phyloP scores from a whole-genome alignment of 2,329 filamentous ascomycete genomes.

The Magnaporthiopsis rhizophila region DNA sequence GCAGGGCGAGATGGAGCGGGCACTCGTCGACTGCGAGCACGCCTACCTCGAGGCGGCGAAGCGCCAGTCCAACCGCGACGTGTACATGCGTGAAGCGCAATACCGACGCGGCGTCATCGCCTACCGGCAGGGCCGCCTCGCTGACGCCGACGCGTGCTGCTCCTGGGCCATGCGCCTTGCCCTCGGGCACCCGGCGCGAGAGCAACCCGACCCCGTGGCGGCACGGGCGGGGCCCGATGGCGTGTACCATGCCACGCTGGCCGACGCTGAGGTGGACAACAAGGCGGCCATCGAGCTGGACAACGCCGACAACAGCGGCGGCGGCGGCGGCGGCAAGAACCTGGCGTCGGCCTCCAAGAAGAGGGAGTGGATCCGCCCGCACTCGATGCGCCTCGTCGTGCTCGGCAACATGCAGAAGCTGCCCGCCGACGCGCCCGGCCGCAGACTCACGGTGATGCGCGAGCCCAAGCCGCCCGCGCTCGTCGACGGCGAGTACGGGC shows the following conservation, averaged over 20 bases:
- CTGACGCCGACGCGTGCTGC: slow-evolving; percentile 67
- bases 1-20: slow-evolving; percentile 49
- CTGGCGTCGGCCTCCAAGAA: slow-evolving; percentile 5
- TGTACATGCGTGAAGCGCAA: slow-evolving; percentile 73
- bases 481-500: slow-evolving; percentile 9
- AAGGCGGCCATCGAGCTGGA: slow-evolving; percentile 6
- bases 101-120: slow-evolving; percentile 70
- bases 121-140: slow-evolving; percentile 61
- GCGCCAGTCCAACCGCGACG: slow-evolving; percentile 49
- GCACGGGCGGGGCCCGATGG: slow-evolving; percentile 35
- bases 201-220: slow-evolving; percentile 27
- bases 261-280: slow-evolving; percentile 20
- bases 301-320: slow-evolving; percentile 9
- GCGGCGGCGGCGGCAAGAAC: slow-evolving; percentile 5
- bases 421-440: slow-evolving; percentile 33
- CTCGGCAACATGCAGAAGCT: slow-evolving; percentile 36
- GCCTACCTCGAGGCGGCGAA: slow-evolving; percentile 54
- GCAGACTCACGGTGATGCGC: slow-evolving; percentile 34
- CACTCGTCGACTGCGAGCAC: slow-evolving; percentile 62
- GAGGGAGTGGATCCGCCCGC: slow-evolving; percentile 14
- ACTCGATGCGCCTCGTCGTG: slow-evolving; percentile 5
- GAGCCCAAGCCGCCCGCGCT: slow-evolving; percentile 22
- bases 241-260: slow-evolving; percentile 34
- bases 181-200: slow-evolving; percentile 26
- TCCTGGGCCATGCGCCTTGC: slow-evolving; percentile 40